Evolutionary conservation across 2,329 filamentous ascomycete species (phyloP).

Genomic region (Xylaria sp.): DNA sequence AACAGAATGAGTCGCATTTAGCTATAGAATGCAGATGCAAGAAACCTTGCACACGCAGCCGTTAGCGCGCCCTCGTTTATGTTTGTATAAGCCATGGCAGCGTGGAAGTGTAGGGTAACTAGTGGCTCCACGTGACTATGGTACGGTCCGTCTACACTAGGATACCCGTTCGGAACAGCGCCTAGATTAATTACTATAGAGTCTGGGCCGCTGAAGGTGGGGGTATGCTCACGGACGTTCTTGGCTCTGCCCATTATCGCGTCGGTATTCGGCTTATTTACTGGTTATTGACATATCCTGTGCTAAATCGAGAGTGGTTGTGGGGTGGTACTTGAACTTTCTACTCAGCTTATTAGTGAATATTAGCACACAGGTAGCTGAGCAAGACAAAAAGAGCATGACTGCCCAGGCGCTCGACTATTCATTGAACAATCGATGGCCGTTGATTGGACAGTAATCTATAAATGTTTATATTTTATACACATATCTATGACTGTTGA

Average conservation of each 20-base stretch:
- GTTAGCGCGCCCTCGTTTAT: conserved; percentile 19
- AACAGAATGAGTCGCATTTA: conserved; percentile 16
- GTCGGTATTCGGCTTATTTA: conserved; percentile 5
- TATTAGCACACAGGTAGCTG: background rate
- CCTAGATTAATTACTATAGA: conserved; percentile 18
- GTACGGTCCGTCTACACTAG: conserved; percentile 11
- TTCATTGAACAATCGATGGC: background rate
- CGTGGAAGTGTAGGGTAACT: conserved; percentile 18
- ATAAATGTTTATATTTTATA: background rate
- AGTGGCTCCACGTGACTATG: conserved; percentile 27
- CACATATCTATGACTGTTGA: background rate
- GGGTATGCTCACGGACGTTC: conserved; percentile 11
- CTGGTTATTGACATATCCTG: background rate
- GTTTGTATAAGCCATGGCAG: conserved; percentile 16
- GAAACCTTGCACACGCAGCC: conserved; percentile 30
- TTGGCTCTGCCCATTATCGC: conserved; percentile 20
- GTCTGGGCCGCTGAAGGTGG: conserved; percentile 20
- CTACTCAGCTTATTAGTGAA: background rate
- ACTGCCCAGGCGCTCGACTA: background rate
- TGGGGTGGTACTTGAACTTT: background rate
- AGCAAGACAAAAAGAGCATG: background rate
- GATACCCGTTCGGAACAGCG: conserved; percentile 11
- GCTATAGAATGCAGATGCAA: conserved; percentile 23
- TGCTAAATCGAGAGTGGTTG: background rate
- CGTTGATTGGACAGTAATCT: background rate